Evolutionary conservation across 2,329 filamentous ascomycete genomes (phyloP).

Genomic region (Fusarium palustre): DNA sequence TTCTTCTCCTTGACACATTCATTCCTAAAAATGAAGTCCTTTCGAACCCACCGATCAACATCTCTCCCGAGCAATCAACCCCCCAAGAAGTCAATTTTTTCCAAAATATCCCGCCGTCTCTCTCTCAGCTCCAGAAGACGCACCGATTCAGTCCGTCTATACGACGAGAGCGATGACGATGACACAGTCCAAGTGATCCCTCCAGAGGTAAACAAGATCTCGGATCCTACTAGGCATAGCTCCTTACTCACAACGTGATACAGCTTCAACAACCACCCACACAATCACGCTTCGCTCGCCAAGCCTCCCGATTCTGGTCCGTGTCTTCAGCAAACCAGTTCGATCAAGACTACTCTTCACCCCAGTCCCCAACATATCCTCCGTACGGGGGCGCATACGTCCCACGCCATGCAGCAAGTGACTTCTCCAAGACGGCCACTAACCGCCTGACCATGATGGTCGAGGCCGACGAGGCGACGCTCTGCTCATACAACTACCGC

Average conservation of each 20-base stretch:
- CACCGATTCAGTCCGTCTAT: conserved; percentile 21
- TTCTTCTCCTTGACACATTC: conserved; percentile 1
- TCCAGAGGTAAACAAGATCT: conserved; percentile 16
- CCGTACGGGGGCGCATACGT: conserved; percentile 40
- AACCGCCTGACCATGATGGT: conserved; percentile 34
- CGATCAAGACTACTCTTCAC: conserved; percentile 10
- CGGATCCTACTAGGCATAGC: neutral
- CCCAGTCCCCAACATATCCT: conserved; percentile 18
- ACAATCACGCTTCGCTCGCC: conserved; percentile 32
- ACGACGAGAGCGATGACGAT: conserved; percentile 31
- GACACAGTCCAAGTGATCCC: conserved; percentile 6
- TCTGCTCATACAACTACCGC: conserved; percentile 38
- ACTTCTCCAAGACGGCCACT: conserved; percentile 45
- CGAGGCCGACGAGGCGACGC: conserved; percentile 40
- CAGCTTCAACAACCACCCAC: conserved; percentile 11
- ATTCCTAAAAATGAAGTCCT: conserved; percentile 23
- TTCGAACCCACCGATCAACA: conserved; percentile 29
- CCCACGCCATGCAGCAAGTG: conserved; percentile 49
- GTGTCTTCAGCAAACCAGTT: conserved; percentile 39
- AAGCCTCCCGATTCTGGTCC: conserved; percentile 44
- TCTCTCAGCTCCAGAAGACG: conserved; percentile 22
- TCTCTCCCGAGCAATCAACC: conserved; percentile 21
- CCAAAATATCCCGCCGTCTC: conserved; percentile 28
- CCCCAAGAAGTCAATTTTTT: conserved; percentile 30
- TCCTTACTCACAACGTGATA: neutral